These are phyloP conservation scores for Purpureocillium lavendulum DNA, from an alignment of 2,329 filamentous ascomycete species.

Conservation along the genomic window DNA sequence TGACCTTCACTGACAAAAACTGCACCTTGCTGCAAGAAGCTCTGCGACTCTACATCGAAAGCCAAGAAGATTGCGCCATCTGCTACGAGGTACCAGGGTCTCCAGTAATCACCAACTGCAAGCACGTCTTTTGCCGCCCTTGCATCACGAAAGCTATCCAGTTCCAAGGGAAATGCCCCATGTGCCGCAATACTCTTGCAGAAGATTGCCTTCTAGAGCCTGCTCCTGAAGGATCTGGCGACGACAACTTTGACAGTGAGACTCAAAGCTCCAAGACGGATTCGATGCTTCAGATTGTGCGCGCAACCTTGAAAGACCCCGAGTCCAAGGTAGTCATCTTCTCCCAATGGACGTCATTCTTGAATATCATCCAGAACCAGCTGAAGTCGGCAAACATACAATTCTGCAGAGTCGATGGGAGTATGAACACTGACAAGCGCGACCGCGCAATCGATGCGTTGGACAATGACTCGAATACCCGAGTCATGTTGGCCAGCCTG, in stretches of 20 bases:
- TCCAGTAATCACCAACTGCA: constrained; percentile 79
- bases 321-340: constrained; percentile 66
- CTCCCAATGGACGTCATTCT: constrained; percentile 69
- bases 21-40: constrained; percentile 63
- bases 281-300: constrained; percentile 65
- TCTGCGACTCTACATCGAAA: constrained; percentile 68
- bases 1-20: constrained; percentile 67
- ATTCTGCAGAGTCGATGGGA: constrained; percentile 71
- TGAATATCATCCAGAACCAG: constrained; percentile 63
- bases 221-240: constrained; percentile 41
- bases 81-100: constrained; percentile 66
- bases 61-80: constrained; percentile 73
- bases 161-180: constrained; percentile 71
- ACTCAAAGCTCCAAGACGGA: constrained; percentile 76
- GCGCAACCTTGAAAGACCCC: constrained; percentile 55
- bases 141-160: constrained; percentile 72
- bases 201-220: constrained; percentile 57
- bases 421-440: constrained; percentile 62
- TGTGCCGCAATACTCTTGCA: constrained; percentile 66
- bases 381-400: constrained; percentile 51
- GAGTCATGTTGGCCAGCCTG: constrained; percentile 73
- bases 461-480: constrained; percentile 57
- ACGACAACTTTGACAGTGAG: constrained; percentile 49
- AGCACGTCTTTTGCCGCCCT: constrained; percentile 65
- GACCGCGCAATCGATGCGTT: constrained; percentile 63